phyloP scores from a whole-genome alignment of 441 rosid species.

The California macrophylla region DNA sequence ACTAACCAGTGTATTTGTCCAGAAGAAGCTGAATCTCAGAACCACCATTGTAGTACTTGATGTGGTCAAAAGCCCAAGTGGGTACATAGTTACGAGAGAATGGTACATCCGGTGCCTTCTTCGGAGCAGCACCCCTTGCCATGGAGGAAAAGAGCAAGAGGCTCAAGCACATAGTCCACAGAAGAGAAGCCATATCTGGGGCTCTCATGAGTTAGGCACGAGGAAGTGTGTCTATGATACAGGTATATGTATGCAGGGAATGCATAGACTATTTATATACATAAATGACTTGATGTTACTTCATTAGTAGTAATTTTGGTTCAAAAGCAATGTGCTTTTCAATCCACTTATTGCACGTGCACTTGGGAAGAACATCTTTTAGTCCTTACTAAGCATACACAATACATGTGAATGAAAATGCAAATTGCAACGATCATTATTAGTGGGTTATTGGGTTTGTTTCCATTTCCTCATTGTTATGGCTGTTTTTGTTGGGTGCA shows the following conservation, averaged over 20 bases:
- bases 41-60: constrained; percentile 25
- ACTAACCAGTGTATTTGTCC: constrained; percentile 22
- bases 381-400: too few relatives aligned
- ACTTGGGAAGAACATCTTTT: background rate
- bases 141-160: constrained; percentile 29
- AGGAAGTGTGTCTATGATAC: background rate
- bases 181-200: constrained; percentile 34
- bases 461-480: too few relatives aligned
- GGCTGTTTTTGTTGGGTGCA: too few relatives aligned
- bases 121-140: background rate
- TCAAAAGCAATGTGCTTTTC: background rate
- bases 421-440: background rate
- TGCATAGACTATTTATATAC: background rate
- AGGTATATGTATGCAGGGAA: background rate
- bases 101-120: constrained; percentile 11
- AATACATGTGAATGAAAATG: background rate
- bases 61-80: constrained; percentile 28
- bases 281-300: background rate
- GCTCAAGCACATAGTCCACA: constrained; percentile 31
- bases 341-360: background rate
- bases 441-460: too few relatives aligned
- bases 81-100: constrained; percentile 21
- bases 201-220: background rate
- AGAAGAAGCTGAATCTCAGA: constrained; percentile 21
- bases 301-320: too few relatives aligned